A percentile compares a stretch with the other conserved stretches of the same genome.
These are phyloP conservation scores for Solanum lycopersicoides DNA, from an alignment of 257 asterid genomes.

Conservation along the genomic window DNA sequence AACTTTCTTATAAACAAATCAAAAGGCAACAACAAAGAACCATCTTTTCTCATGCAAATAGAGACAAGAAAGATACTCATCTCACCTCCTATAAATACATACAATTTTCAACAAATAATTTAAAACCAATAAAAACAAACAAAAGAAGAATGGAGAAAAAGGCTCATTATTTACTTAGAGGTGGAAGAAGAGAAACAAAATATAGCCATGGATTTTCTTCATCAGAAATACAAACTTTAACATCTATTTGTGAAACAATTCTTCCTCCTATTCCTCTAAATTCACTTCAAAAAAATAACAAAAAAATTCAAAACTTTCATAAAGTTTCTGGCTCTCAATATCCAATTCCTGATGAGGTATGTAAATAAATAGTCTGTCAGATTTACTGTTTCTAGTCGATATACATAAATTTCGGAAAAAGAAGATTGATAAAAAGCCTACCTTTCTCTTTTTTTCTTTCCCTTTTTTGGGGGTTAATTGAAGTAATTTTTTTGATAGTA, in stretches of 20 bases:
- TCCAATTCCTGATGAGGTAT: conserved; percentile 82
- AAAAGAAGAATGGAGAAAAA: conserved; percentile 19
- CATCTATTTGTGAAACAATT: conserved; percentile 39
- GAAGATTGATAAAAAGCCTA: background rate
- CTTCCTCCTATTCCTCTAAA: conserved; percentile 34
- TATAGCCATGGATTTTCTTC: conserved; percentile 53
- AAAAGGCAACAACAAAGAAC: background rate
- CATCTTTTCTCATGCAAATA: background rate
- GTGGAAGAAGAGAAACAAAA: conserved; percentile 62
- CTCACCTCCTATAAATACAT: background rate
- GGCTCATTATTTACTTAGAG: conserved; percentile 53
- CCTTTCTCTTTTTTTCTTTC: background rate
- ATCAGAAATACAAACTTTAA: conserved; percentile 34
- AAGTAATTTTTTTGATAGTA: background rate
- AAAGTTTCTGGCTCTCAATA: conserved; percentile 48
- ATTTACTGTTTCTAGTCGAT: background rate
- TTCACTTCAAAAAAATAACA: background rate
- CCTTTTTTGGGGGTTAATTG: background rate
- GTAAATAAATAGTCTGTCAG: background rate
- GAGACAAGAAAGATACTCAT: background rate
- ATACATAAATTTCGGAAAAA: background rate
- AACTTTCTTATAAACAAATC: background rate
- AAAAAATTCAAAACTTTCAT: conserved; percentile 21
- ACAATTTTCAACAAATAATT: background rate
- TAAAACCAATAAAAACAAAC: background rate